These are phyloP conservation scores for Malus hybrid DNA, from an alignment of 331 rosid species.

Conservation along the genomic window DNA sequence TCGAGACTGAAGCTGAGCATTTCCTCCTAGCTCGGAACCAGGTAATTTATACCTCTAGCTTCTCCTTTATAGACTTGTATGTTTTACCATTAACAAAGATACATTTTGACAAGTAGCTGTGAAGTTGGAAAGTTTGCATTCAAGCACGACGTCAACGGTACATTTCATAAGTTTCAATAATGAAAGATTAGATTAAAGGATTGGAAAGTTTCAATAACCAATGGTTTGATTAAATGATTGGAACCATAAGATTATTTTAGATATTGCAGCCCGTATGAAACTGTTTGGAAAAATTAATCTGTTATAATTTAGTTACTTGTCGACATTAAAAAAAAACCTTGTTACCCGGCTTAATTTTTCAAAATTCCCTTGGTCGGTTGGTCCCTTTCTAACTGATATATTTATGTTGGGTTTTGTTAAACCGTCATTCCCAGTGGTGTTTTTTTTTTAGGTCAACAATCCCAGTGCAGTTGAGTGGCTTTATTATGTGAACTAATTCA, in stretches of 20 bases:
- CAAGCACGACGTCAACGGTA: not conserved
- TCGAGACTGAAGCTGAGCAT: slow-evolving; percentile 78
- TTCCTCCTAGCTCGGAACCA: slow-evolving; percentile 68
- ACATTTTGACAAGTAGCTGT: not conserved
- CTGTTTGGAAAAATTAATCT: not conserved
- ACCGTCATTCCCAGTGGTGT: too few species aligned
- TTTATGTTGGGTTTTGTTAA: not conserved
- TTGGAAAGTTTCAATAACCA: too few species aligned
- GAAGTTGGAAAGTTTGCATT: not conserved
- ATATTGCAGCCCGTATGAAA: not conserved
- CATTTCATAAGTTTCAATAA: not conserved
- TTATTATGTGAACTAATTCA: not conserved
- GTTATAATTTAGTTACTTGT: not conserved
- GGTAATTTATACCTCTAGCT: slow-evolving; percentile 24
- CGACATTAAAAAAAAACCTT: too few species aligned
- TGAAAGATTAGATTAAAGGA: too few species aligned
- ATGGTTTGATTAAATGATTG: not conserved
- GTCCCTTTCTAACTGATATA: not conserved
- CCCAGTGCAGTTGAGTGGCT: not conserved
- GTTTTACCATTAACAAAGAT: not conserved
- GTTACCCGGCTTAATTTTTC: not conserved
- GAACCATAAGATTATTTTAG: not conserved
- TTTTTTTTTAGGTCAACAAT: not conserved
- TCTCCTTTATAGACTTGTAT: too few species aligned
- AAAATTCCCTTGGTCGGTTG: not conserved